Evolutionary conservation across 192 early-diverging fungal genomes (phyloP), one percentile per base, ranked within the genome.

Genomic region (Thoreauomyces humboldtii): DNA sequence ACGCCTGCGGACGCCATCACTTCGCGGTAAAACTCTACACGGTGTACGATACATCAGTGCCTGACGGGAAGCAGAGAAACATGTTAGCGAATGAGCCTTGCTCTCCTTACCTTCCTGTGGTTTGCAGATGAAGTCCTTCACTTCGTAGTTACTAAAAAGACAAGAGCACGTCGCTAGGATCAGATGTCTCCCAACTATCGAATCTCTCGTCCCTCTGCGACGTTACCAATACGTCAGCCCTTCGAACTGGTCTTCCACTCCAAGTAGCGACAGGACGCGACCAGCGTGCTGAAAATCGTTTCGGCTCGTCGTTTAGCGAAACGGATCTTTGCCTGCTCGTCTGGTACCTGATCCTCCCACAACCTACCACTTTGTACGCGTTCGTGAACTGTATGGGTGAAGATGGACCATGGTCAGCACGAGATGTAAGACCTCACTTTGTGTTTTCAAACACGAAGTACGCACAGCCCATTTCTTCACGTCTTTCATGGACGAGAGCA

Each of bases 261-360:
- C 82, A 29, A 92, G 63, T 22, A 80, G 63, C 21, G 71, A 71
- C 27, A 92, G 63, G 15, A 90, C 88, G 35, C 91, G 78, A 21
- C 68, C 47, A 15, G 88, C 91, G 66, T 92, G 91, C 71, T 86
- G 67, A n/a, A n/a, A n/a, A n/a, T n/a, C n/a, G n/a, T n/a, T n/a
- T n/a, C n/a, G n/a, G n/a, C n/a, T n/a, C n/a, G n/a, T n/a, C n/a
- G n/a, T n/a, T n/a, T n/a, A n/a, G n/a, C n/a, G n/a, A n/a, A n/a
- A n/a, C n/a, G n/a, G n/a, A n/a, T n/a, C n/a, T n/a, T n/a, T n/a
- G n/a, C n/a, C n/a, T n/a, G n/a, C n/a, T n/a, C n/a, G n/a, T n/a
- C n/a, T n/a, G n/a, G n/a, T n/a, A n/a, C n/a, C n/a, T n/a, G n/a
- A n/a, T n/a, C n/a, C n/a, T n/a, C n/a, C n/a, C n/a, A n/a, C n/a